phyloP scores from a whole-genome alignment of 257 asterid genomes.

The Salvia splendens region DNA sequence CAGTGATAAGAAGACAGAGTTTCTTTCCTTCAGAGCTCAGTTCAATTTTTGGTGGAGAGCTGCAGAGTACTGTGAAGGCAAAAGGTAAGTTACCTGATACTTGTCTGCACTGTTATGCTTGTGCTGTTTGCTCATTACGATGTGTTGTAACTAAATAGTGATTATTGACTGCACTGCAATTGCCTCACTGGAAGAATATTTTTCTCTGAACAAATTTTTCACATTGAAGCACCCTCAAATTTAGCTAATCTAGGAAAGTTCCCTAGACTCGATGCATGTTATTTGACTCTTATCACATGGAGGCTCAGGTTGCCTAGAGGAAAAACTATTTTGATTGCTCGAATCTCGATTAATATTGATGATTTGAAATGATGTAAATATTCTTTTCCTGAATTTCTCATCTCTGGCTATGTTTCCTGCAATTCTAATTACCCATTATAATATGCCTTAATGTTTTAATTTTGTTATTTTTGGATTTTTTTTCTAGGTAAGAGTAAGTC shows the following conservation, averaged over 20 bases:
- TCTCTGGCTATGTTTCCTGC: not conserved
- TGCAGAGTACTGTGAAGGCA: slow-evolving; percentile 79
- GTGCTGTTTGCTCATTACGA: slow-evolving; percentile 1
- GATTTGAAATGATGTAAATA: not conserved
- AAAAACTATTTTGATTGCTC: not conserved
- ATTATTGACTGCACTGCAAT: slow-evolving; percentile 6
- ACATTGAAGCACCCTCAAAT: slow-evolving; percentile 2
- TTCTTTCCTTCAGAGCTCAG: slow-evolving; percentile 72
- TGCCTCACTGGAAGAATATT: not conserved
- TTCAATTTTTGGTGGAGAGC: slow-evolving; percentile 79
- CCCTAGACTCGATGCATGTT: not conserved
- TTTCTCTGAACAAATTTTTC: not conserved
- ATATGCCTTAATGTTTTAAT: not conserved
- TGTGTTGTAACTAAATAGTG: slow-evolving; percentile 19
- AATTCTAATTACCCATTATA: not conserved
- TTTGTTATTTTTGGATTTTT: not conserved
- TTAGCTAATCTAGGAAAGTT: not conserved
- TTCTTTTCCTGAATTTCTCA: not conserved
- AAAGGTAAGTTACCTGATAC: slow-evolving; percentile 47
- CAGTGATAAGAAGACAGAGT: slow-evolving; percentile 82
- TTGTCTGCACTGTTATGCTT: slow-evolving; percentile 6
- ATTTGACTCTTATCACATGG: not conserved
- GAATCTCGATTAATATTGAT: not conserved
- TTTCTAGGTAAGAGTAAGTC: not conserved
- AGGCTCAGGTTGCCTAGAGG: not conserved